These are phyloP conservation scores for Picea glauca DNA, from an alignment of 75 land plant species.

Conservation along the genomic window DNA sequence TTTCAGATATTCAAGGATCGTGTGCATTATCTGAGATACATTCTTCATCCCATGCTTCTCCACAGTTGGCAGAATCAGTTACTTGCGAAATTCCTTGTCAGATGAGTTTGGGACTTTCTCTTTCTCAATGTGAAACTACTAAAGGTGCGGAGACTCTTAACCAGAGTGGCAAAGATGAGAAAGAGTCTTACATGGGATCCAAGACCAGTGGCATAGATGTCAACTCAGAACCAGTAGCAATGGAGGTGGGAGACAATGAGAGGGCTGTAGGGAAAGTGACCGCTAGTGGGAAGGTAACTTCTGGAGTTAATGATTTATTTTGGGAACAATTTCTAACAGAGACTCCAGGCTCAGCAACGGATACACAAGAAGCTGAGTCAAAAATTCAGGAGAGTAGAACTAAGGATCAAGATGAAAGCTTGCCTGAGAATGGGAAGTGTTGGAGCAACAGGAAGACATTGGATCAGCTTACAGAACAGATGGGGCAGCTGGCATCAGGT, in stretches of 20 bases:
- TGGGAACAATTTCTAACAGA: conserved; percentile 88
- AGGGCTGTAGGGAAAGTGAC: neutral
- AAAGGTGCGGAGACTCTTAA: neutral
- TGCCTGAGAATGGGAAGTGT: conserved; percentile 8
- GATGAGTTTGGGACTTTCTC: conserved; percentile 10
- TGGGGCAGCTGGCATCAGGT: conserved; percentile 23
- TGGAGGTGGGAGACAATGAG: conserved; percentile 14
- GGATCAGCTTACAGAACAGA: conserved; percentile 28
- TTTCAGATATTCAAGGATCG: conserved; percentile 16
- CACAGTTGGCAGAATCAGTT: conserved; percentile 30
- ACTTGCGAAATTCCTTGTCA: conserved; percentile 9
- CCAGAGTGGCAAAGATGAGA: conserved; percentile 1
- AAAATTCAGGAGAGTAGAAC: conserved; percentile 20
- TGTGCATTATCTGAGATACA: conserved; percentile 4
- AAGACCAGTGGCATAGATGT: conserved; percentile 27
- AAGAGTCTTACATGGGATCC: neutral
- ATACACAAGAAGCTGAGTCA: conserved; percentile 31
- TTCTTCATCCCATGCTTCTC: conserved; percentile 14
- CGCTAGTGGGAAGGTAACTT: neutral
- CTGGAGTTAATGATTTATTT: conserved; percentile 68
- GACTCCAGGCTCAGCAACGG: conserved; percentile 30
- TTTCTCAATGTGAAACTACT: conserved; percentile 9
- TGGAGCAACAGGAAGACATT: conserved; percentile 25
- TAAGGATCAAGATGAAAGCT: conserved; percentile 8
- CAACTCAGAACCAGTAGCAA: conserved; percentile 27